Base-by-base conservation (phyloP, 352 stramenopile genomes). In the Plasmopara halstedii region DNA sequence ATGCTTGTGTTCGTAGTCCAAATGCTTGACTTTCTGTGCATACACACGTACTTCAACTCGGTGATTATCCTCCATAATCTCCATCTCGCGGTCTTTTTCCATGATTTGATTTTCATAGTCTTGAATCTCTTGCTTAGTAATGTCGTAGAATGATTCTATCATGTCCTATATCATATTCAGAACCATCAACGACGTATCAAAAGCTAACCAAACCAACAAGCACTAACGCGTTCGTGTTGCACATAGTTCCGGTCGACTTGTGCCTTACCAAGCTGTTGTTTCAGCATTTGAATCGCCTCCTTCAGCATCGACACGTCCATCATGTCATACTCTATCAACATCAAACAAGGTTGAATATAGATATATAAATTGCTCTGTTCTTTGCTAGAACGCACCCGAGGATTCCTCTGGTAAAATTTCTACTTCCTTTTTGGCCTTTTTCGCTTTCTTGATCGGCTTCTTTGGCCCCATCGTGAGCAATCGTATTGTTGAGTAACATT, bases 1-100 rank as follows among this genome's bases (percentile, higher is more conserved):
- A 64, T 97, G 93, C 46, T 95, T 83, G 66, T 97, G 89, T 58
- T 97, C 89, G 46, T 97, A 97, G 45, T 97, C 83, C 14, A 98
- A 66, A 44, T 97, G 91, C 50, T 97, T 97, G 10, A 97, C 89
- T 45, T 97, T 97, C 58, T 98, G 88, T 39, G 91, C 68, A 67
- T 97, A 97, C 50, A 97, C 80, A 15, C 74, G 76, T 53, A 97
- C 70, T 55, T 97, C 88, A 5, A 97, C 83, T 45, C 84, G 77
- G 58, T 97, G 92, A 60, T 97, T 97, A 43, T 97, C 88, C 61
- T 97, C 91, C 81, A 97, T 94, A 42, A 96, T 76, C 70, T 97
- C 88, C 84, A 97, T 97, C 51, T 97, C 91, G 15, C 88, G 82
- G 50, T 98, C 92, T 56, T 97, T 97, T 2, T 75, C 56, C 58